A percentile compares a stretch with the other conserved stretches of the same genome.
Conservation (phyloP, 257 asterid species). For the Lavandula angustifolia region DNA sequence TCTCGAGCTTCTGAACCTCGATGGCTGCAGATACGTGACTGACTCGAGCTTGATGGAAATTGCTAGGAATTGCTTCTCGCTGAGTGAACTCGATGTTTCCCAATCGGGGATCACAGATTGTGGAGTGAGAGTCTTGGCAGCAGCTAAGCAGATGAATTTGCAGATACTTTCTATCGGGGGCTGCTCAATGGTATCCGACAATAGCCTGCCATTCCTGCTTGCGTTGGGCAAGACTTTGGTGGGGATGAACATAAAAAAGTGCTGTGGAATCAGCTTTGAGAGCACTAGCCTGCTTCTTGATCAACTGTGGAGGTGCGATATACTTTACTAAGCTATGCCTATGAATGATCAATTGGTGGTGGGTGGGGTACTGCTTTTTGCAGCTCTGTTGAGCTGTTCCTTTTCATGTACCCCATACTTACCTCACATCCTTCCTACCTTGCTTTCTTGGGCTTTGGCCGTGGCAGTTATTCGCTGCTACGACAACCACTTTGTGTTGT, state of each 20-base stretch:
- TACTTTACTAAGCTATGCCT: slow-evolving; percentile 58
- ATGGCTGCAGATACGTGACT: slow-evolving; percentile 60
- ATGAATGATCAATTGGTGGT: no score
- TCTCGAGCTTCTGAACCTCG: slow-evolving; percentile 66
- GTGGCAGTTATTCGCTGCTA: no score
- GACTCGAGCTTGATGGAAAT: slow-evolving; percentile 63
- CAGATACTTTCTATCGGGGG: slow-evolving; percentile 67
- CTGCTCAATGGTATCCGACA: slow-evolving; percentile 57
- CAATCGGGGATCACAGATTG: slow-evolving; percentile 54
- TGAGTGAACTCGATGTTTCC: slow-evolving; percentile 72
- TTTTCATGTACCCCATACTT: no score
- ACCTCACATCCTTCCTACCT: no score
- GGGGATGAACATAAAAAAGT: slow-evolving; percentile 76
- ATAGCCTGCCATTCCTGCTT: slow-evolving; percentile 55
- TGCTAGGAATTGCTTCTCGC: slow-evolving; percentile 54
- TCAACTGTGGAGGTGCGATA: slow-evolving; percentile 81
- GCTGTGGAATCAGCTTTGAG: slow-evolving; percentile 53
- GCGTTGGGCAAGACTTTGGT: slow-evolving; percentile 53
- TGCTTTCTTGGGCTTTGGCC: no score
- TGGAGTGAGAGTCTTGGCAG: slow-evolving; percentile 62
- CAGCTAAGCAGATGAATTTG: slow-evolving; percentile 53
- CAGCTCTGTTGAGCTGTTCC: no score
- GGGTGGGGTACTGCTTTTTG: no score
- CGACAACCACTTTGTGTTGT: no score
- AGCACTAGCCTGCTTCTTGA: slow-evolving; percentile 54